Evolutionary conservation across 176 grass and related monocot genomes (phyloP).

Genomic region (Bolboschoenus planiculmis): DNA sequence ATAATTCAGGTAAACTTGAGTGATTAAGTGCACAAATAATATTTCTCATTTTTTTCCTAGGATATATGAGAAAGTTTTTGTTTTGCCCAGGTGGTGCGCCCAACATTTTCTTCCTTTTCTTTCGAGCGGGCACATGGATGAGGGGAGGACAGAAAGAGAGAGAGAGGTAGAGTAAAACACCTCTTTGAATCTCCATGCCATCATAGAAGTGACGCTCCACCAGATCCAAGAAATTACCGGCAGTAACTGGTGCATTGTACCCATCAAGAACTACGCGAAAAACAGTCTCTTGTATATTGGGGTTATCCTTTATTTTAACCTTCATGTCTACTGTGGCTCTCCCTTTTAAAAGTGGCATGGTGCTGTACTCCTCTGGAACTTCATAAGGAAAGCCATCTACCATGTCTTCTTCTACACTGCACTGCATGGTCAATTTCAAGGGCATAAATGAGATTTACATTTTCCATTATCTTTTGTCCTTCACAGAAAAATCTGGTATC

Average conservation of each 20-base stretch:
- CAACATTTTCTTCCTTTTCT: neutral
- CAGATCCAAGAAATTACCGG: conserved; percentile 91
- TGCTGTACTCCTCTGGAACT: conserved; percentile 84
- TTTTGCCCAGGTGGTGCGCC: neutral
- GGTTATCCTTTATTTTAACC: conserved; percentile 97
- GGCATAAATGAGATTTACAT: conserved; percentile 86
- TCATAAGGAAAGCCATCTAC: conserved; percentile 86
- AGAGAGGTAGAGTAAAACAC: conserved; percentile 20
- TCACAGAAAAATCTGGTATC: neutral
- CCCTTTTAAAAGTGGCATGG: conserved; percentile 93
- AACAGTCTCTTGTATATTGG: conserved; percentile 73
- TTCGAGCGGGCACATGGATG: neutral
- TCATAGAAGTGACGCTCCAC: conserved; percentile 90
- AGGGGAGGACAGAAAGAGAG: neutral
- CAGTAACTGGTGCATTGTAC: conserved; percentile 86
- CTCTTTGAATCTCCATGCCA: conserved; percentile 99
- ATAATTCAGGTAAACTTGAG: neutral
- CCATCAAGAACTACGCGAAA: conserved; percentile 95
- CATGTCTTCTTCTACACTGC: conserved; percentile 99
- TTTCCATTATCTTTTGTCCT: neutral
- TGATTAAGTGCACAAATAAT: neutral
- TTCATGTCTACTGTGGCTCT: conserved; percentile 94
- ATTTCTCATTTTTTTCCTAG: neutral
- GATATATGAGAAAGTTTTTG: neutral
- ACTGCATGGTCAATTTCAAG: conserved; percentile 95